A percentile compares a stretch with the other conserved stretches of the same genome.
These are phyloP conservation scores for Candida maris DNA, from an alignment of 805 yeast genomes.

Conservation along the genomic window DNA sequence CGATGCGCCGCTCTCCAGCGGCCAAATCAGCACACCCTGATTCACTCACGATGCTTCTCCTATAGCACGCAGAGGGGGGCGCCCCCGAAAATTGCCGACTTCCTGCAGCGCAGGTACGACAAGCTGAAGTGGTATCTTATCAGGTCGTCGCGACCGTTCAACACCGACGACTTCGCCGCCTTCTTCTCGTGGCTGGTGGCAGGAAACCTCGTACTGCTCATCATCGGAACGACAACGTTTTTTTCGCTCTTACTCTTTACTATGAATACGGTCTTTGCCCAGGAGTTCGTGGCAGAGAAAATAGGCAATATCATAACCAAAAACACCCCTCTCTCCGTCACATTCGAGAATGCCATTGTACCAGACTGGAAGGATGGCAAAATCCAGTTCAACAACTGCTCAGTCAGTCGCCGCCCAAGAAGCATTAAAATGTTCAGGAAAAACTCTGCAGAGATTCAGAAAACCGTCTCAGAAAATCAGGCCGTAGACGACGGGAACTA, in stretches of 20 bases:
- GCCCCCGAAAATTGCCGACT: neutral
- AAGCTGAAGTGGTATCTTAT: constrained; percentile 71
- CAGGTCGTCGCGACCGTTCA: constrained; percentile 76
- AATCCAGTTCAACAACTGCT: constrained; percentile 78
- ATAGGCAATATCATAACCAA: constrained; percentile 81
- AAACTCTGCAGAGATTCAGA: constrained; percentile 3
- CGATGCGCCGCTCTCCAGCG: too few species aligned
- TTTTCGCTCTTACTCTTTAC: constrained; percentile 74
- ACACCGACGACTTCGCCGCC: constrained; percentile 89
- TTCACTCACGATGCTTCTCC: neutral
- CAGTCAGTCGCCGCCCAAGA: constrained; percentile 79
- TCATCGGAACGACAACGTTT: constrained; percentile 90
- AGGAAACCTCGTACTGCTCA: constrained; percentile 75
- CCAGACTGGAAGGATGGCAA: constrained; percentile 92
- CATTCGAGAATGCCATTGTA: constrained; percentile 89
- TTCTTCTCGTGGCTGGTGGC: constrained; percentile 88
- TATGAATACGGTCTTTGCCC: constrained; percentile 81
- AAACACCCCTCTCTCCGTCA: constrained; percentile 77
- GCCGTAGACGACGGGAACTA: constrained; percentile 84
- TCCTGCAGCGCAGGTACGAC: constrained; percentile 5
- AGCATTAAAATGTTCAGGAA: constrained; percentile 31
- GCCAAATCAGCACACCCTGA: too few species aligned
- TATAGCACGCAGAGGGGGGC: neutral
- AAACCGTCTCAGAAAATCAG: constrained; percentile 27
- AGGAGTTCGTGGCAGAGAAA: constrained; percentile 77